Conservation (phyloP, 2,329 filamentous ascomycete species). For the Didymellaceae sp. region DNA sequence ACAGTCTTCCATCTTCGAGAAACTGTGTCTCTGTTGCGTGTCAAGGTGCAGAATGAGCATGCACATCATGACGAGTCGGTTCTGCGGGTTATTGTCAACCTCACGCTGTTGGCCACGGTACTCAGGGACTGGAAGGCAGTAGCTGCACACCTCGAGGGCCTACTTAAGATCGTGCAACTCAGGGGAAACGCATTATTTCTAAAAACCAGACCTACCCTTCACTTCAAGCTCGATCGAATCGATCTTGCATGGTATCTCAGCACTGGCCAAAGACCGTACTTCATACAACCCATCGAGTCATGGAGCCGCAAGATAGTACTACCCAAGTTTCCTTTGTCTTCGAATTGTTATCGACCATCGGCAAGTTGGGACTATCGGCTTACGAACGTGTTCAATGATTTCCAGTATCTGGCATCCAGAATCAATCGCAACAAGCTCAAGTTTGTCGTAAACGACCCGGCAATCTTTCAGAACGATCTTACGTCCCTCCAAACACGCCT, state of each 20-base stretch:
- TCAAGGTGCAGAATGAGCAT: constrained; percentile 11
- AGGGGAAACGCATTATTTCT: constrained; percentile 17
- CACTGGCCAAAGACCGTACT: constrained; percentile 18
- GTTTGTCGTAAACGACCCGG: constrained; percentile 2
- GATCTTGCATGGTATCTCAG: constrained; percentile 23
- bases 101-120: constrained; percentile 18
- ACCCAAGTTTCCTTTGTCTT: neutral
- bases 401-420: constrained; percentile 9
- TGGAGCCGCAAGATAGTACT: constrained; percentile 9
- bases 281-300: constrained; percentile 7
- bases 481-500: constrained; percentile 22
- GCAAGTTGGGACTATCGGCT: constrained; percentile 15
- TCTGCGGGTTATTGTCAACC: constrained; percentile 21
- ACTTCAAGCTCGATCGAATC: constrained; percentile 28
- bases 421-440: constrained; percentile 16
- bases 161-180: constrained; percentile 20
- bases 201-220: constrained; percentile 12
- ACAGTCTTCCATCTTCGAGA: constrained; percentile 17
- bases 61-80: constrained; percentile 18
- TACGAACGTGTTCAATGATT: constrained; percentile 16
- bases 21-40: constrained; percentile 16
- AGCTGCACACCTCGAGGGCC: constrained; percentile 18
- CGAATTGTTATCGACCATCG: constrained; percentile 4
- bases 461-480: constrained; percentile 18
- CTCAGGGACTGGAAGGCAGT: constrained; percentile 22